These are phyloP conservation scores for Penicillium paradoxum DNA, from an alignment of 495 filamentous ascomycete genomes.

Conservation along the genomic window DNA sequence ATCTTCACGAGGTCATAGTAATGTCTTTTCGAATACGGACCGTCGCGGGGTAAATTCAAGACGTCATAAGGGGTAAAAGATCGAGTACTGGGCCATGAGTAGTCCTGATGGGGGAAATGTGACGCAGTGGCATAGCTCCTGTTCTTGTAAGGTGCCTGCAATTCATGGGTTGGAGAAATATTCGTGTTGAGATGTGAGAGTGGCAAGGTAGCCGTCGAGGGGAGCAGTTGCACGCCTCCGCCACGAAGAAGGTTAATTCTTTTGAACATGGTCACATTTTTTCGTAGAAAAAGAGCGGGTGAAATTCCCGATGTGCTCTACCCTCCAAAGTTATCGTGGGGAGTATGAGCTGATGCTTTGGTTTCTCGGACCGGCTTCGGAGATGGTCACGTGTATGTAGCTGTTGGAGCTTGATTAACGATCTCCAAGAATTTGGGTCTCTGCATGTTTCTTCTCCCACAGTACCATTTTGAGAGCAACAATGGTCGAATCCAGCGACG, in stretches of 20 bases:
- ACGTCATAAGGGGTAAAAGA: constrained; percentile 85
- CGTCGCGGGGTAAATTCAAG: constrained; percentile 55
- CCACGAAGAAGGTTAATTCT: constrained; percentile 21
- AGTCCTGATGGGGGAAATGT: constrained; percentile 17
- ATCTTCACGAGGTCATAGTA: constrained; percentile 92
- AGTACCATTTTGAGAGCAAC: not conserved
- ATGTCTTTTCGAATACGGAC: constrained; percentile 71
- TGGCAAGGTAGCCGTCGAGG: constrained; percentile 18
- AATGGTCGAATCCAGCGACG: constrained; percentile 26
- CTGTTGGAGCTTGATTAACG: constrained; percentile 9
- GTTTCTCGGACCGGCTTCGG: not conserved
- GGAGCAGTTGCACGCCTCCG: constrained; percentile 29
- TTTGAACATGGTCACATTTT: constrained; percentile 42
- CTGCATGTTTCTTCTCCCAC: not conserved
- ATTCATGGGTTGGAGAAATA: not conserved
- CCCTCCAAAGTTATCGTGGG: not conserved
- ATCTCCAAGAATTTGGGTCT: not conserved
- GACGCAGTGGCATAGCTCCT: constrained; percentile 33
- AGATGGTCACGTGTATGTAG: constrained; percentile 22
- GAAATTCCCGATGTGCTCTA: constrained; percentile 11
- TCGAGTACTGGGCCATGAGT: constrained; percentile 34
- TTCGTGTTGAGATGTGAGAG: constrained; percentile 1
- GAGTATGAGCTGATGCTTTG: not conserved
- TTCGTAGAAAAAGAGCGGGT: constrained; percentile 15
- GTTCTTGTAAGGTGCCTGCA: not conserved